phyloP scores from a whole-genome alignment of 2,329 filamentous ascomycete species.

The Coniochaeta hoffmannii region DNA sequence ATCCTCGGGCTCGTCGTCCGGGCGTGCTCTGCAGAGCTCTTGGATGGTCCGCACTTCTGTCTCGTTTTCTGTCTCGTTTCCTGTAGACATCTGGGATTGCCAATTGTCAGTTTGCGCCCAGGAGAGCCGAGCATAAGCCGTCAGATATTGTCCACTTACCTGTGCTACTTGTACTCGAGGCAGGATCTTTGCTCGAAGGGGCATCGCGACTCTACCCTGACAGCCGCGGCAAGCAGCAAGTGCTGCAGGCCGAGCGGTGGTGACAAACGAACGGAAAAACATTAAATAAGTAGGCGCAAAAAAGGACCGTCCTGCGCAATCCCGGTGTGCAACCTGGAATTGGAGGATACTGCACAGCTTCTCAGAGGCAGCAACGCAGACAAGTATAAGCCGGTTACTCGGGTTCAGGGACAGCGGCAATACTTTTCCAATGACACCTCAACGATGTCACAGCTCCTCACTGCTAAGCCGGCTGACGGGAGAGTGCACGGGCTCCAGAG shows the following conservation, averaged over 20 bases:
- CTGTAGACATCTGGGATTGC: constrained; percentile 25
- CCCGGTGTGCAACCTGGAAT: not conserved
- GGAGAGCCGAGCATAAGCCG: not conserved
- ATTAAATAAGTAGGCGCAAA: constrained; percentile 32
- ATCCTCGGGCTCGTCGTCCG: constrained; percentile 74
- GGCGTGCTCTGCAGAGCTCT: constrained; percentile 34
- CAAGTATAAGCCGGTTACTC: not conserved
- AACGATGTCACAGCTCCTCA: not conserved
- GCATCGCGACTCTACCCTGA: constrained; percentile 53
- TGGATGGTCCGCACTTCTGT: too few relatives aligned
- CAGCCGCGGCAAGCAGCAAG: constrained; percentile 34
- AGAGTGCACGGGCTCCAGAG: not conserved
- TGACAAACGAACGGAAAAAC: constrained; percentile 47
- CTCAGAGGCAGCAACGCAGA: not conserved
- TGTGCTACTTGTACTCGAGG: constrained; percentile 39
- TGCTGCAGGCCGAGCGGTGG: constrained; percentile 46
- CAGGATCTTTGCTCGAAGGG: constrained; percentile 68
- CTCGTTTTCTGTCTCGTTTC: constrained; percentile 1
- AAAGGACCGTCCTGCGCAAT: not conserved
- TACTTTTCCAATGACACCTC: constrained; percentile 2
- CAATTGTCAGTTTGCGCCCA: not conserved
- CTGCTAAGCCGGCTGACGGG: not conserved
- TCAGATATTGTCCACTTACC: constrained; percentile 32
- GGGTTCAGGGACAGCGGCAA: not conserved
- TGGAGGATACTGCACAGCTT: constrained; percentile 1